Conservation (phyloP, 768 basidiomycete genomes). For the Termitomyces sp. region DNA sequence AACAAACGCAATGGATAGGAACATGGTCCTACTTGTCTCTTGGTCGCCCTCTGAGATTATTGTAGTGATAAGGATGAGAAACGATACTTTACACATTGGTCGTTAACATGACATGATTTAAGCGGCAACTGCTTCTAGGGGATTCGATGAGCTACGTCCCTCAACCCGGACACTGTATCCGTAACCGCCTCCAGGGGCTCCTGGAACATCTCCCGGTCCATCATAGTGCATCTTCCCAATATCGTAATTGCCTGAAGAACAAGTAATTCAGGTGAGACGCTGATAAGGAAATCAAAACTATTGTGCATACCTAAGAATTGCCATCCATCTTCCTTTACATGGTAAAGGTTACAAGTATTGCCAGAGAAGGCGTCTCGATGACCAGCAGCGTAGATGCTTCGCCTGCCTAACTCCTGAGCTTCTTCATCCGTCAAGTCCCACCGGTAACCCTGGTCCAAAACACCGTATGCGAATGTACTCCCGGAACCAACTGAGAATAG, state of each 20-base stretch:
- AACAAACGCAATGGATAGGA: neutral
- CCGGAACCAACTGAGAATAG: conserved; percentile 99
- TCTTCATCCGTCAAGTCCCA: conserved; percentile 94
- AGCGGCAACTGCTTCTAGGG: conserved; percentile 27
- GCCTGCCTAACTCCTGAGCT: conserved; percentile 88
- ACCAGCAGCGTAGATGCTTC: conserved; percentile 95
- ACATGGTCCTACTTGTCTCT: neutral
- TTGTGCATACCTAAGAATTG: conserved; percentile 75
- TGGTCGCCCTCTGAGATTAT: neutral
- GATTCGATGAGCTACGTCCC: conserved; percentile 49
- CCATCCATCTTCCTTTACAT: conserved; percentile 95
- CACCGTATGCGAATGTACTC: conserved; percentile 98
- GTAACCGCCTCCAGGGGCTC: conserved; percentile 63
- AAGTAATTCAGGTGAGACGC: conserved; percentile 3
- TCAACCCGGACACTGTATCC: conserved; percentile 73
- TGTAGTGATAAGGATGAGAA: neutral
- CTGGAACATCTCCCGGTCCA: conserved; percentile 66
- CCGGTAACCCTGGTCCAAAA: conserved; percentile 90
- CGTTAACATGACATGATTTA: conserved; percentile 1
- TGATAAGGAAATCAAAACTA: neutral
- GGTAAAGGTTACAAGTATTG: conserved; percentile 94
- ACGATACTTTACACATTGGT: conserved; percentile 12
- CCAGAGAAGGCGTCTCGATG: conserved; percentile 96
- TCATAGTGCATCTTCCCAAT: conserved; percentile 89
- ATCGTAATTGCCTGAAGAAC: conserved; percentile 79